phyloP scores from a whole-genome alignment of 176 grass and related monocot species.

The Carex littledalei region DNA sequence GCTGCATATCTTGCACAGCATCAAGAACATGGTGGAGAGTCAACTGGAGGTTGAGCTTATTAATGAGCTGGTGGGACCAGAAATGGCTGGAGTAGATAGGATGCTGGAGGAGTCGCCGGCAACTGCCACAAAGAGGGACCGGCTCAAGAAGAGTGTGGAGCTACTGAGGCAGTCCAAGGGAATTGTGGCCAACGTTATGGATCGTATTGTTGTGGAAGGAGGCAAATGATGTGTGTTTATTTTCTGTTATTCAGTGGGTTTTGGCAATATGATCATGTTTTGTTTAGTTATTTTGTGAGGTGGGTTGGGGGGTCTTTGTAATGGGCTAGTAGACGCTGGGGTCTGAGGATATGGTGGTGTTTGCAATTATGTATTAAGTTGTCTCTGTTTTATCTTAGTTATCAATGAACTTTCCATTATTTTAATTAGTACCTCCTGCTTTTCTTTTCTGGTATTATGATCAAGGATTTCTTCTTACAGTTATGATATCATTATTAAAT shows the following conservation, averaged over 20 bases:
- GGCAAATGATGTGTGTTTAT: background rate
- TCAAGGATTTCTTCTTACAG: background rate
- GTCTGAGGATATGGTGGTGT: background rate
- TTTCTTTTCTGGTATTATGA: background rate
- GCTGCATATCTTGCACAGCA: slow-evolving; percentile 5
- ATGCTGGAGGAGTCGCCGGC: slow-evolving; percentile 27
- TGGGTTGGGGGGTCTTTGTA: background rate
- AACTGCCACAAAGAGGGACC: slow-evolving; percentile 7
- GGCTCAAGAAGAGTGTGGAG: slow-evolving; percentile 12
- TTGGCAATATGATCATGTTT: background rate
- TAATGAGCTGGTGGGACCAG: background rate
- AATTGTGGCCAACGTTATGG: slow-evolving; percentile 18
- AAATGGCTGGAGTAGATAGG: background rate
- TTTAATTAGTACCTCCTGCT: background rate
- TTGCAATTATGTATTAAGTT: background rate
- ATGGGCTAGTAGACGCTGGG: background rate
- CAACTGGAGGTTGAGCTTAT: slow-evolving; percentile 18
- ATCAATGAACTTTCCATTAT: background rate
- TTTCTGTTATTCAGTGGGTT: background rate
- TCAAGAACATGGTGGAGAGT: slow-evolving; percentile 9
- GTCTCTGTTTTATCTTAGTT: background rate
- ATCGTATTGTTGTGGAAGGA: background rate
- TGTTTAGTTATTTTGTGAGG: background rate
- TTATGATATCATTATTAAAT: background rate
- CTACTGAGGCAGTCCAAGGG: slow-evolving; percentile 22